Base-by-base conservation (phyloP, 2,329 filamentous ascomycete species). In the Hortaea werneckii region DNA sequence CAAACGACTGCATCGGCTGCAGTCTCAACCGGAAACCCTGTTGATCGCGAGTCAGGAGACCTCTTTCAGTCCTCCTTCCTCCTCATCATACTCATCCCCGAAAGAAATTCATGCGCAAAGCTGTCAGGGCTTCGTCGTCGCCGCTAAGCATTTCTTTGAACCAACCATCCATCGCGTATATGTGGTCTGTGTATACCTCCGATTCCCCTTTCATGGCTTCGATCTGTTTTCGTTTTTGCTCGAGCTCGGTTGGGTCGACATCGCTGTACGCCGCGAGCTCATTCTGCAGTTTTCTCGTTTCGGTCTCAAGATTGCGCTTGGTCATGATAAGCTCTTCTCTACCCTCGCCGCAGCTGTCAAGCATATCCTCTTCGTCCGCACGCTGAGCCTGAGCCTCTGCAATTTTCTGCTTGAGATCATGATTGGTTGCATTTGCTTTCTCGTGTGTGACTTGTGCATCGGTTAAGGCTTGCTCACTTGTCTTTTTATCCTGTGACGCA, bases 401-500 rank as follows among this genome's bases (percentile, higher is more conserved):
- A 10, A 71, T 57, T 52, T 68, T 70, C 5, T 50, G 50, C 46
- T 66, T 59, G 8, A 73, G 58, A n/a, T 71, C 69, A 3, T 52
- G 48, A 7, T 64, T 61, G 5, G 51, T 50, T 6, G 55, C 56
- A 38, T 50, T 52, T 27, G 63, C 61, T 51, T 68, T 72, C 43
- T 61, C 58, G 43, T 62, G 57, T 27, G 69, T 66, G 11, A 61
- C 58, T 32, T 61, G 61, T 0, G 65, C 65, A 27, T 64, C 63
- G 3, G 57, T 58, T 27, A 71, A 58, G 6, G 58, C 56, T 37
- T 49, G 52, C 47, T 76, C 65, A 46, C 65, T 67, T 12, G 64
- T 60, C 41, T 71, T 73, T 58, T 69, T 73, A 56, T 76, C 76
- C 44, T 82, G 78, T 28, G 72, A 77, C 12, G 65, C 69, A 59